Conservation (phyloP, 2,329 filamentous ascomycete species). For the Orbilia oligospora region DNA sequence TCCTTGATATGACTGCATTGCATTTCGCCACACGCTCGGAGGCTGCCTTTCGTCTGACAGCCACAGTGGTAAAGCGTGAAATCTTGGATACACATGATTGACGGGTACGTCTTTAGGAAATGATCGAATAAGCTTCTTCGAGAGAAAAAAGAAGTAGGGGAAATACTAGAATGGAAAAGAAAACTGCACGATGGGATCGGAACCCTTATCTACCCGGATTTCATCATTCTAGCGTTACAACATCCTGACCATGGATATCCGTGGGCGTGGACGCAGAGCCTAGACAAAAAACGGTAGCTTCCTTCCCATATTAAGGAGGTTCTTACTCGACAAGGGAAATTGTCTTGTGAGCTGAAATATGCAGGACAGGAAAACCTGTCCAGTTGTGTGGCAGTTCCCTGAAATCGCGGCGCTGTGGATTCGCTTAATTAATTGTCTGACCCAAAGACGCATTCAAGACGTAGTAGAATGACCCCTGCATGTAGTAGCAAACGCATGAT, state of each 20-base stretch:
- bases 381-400: constrained; percentile 28
- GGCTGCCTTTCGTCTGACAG: constrained; percentile 46
- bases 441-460: constrained; percentile 2
- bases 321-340: constrained; percentile 40
- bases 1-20: constrained; percentile 50
- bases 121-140: constrained; percentile 9
- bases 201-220: constrained; percentile 41
- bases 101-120: not conserved
- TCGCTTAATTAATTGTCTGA: constrained; percentile 39
- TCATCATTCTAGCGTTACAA: not conserved
- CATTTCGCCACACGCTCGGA: constrained; percentile 50
- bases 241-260: not conserved
- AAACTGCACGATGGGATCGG: constrained; percentile 27
- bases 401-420: constrained; percentile 3
- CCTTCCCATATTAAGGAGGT: constrained; percentile 25
- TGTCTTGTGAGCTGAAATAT: constrained; percentile 53
- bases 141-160: not conserved
- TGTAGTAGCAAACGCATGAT: constrained; percentile 9
- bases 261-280: not conserved
- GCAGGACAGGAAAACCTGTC: constrained; percentile 13
- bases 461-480: constrained; percentile 29
- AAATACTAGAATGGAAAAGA: constrained; percentile 24
- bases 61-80: constrained; percentile 53
- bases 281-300: constrained; percentile 15
- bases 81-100: constrained; percentile 55